A percentile compares a stretch with the other conserved stretches of the same genome.
Evolutionary conservation across 129 eudicot genomes (phyloP).

Genomic region (Centaurea solstitialis): DNA sequence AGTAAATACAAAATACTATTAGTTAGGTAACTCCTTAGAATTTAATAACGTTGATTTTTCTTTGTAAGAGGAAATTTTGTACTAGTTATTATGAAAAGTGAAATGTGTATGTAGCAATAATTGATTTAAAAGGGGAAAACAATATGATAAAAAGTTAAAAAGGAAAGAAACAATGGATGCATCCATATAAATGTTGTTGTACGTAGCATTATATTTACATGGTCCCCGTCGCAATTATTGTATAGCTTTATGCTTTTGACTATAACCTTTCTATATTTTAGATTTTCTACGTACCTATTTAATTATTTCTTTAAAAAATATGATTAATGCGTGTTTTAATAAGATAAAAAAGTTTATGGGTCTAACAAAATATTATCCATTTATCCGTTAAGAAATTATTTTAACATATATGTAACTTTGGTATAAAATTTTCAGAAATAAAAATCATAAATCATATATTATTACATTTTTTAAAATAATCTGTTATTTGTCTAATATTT

Average conservation of each 20-base stretch:
- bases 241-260: slow-evolving; percentile 11
- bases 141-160: slow-evolving; percentile 25
- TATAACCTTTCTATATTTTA: neutral
- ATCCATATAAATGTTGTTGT: slow-evolving; percentile 18
- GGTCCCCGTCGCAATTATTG: slow-evolving; percentile 29
- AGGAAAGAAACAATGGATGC: slow-evolving; percentile 27
- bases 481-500: too few relatives aligned
- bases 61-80: neutral
- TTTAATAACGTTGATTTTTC: neutral
- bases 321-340: neutral
- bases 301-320: neutral
- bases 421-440: neutral
- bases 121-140: slow-evolving; percentile 17
- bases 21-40: neutral
- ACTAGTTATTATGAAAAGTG: slow-evolving; percentile 5
- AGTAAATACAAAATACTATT: too few relatives aligned
- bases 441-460: neutral
- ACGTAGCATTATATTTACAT: slow-evolving; percentile 29
- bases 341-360: neutral
- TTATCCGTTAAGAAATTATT: neutral
- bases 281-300: neutral
- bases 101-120: slow-evolving; percentile 23
- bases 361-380: neutral
- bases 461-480: too few relatives aligned
- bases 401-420: neutral